A percentile compares a stretch with the other conserved stretches of the same genome.
phyloP scores from a whole-genome alignment of 2,329 filamentous ascomycete species.

The Penicillium decumbens region DNA sequence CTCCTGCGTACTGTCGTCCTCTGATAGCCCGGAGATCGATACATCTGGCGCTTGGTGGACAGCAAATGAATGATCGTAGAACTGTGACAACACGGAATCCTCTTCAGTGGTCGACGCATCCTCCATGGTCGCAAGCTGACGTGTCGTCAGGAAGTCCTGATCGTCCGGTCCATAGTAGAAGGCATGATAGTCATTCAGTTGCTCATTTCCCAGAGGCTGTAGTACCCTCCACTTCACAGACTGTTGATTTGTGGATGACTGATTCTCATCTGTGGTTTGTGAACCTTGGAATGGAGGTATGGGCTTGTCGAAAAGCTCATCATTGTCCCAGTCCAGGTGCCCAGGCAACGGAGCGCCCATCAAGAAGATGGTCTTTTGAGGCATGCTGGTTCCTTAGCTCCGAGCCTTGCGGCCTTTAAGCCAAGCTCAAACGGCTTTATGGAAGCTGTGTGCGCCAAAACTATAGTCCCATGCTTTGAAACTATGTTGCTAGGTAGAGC shows the following conservation, averaged over 20 bases:
- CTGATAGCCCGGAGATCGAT: conserved; percentile 19
- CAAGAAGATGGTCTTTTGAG: conserved; percentile 45
- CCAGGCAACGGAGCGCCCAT: conserved; percentile 58
- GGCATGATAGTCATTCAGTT: conserved; percentile 7
- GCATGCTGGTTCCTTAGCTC: conserved; percentile 20
- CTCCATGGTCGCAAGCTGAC: conserved; percentile 24
- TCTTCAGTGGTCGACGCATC: conserved; percentile 12
- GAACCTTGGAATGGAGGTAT: conserved; percentile 31
- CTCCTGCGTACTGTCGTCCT: conserved; percentile 24
- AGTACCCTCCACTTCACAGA: conserved; percentile 31
- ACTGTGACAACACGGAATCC: conserved; percentile 53
- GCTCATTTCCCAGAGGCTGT: conserved; percentile 11
- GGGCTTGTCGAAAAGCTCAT: conserved; percentile 49
- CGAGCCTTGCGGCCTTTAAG: neutral
- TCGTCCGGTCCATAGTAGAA: conserved; percentile 14
- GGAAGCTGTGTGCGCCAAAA: neutral
- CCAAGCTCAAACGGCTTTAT: neutral
- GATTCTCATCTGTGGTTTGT: conserved; percentile 5
- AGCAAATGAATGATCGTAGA: conserved; percentile 73
- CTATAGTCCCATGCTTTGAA: neutral
- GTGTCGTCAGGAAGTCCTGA: conserved; percentile 30
- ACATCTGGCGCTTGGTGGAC: conserved; percentile 56
- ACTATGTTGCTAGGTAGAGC: neutral
- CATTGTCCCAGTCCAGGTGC: conserved; percentile 53
- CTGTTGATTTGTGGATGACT: conserved; percentile 9